A percentile compares a stretch with the other conserved stretches of the same genome.
These are phyloP conservation scores for Arctium minus DNA, from an alignment of 129 eudicot species.

Conservation along the genomic window DNA sequence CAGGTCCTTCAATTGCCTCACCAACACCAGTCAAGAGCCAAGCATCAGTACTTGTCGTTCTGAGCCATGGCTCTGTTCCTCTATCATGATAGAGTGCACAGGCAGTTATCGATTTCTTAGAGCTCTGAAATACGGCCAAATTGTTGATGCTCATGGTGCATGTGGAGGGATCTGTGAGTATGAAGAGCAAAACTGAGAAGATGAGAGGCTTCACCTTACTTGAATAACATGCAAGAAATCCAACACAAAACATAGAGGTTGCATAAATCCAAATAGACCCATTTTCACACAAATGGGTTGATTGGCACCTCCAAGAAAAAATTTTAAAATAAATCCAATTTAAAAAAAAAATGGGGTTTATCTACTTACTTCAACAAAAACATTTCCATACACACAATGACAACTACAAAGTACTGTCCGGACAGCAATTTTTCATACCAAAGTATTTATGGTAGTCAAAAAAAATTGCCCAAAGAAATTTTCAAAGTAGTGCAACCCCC, in stretches of 20 bases:
- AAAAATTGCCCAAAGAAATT: too few relatives aligned
- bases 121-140: slow-evolving; percentile 62
- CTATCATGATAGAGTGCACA: slow-evolving; percentile 91
- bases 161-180: slow-evolving; percentile 67
- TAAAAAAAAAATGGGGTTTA: too few relatives aligned
- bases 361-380: too few relatives aligned
- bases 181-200: slow-evolving; percentile 4
- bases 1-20: slow-evolving; percentile 88
- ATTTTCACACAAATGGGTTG: too few relatives aligned
- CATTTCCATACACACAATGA: too few relatives aligned
- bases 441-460: too few relatives aligned
- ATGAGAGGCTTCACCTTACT: background rate
- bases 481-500: too few relatives aligned
- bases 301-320: too few relatives aligned
- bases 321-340: too few relatives aligned
- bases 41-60: slow-evolving; percentile 92
- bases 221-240: background rate
- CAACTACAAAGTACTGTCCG: too few relatives aligned
- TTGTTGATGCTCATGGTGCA: slow-evolving; percentile 60
- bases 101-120: slow-evolving; percentile 62
- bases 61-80: slow-evolving; percentile 97
- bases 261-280: slow-evolving; percentile 9
- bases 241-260: background rate
- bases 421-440: too few relatives aligned
- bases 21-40: slow-evolving; percentile 94